phyloP scores from a whole-genome alignment of 371 early-diverging fungal genomes.

The Rhizopus arrhizus region DNA sequence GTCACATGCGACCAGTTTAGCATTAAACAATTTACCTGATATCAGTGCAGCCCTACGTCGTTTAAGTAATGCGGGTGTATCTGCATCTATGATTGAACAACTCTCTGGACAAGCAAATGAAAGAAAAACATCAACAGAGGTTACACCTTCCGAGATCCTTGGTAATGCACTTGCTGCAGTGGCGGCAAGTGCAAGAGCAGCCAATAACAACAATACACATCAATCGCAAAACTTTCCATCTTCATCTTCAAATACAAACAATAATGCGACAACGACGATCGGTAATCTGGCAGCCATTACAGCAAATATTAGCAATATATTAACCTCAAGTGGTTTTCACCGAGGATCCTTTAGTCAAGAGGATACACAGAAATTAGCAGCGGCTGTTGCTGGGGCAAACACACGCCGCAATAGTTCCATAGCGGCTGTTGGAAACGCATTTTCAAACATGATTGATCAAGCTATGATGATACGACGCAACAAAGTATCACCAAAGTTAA shows the following conservation, averaged over 20 bases:
- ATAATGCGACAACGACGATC: constrained; percentile 32
- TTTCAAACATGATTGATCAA: constrained; percentile 19
- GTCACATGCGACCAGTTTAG: not conserved
- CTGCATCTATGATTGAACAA: constrained; percentile 28
- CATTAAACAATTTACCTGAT: constrained; percentile 25
- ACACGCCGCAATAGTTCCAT: constrained; percentile 25
- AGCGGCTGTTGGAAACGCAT: constrained; percentile 16
- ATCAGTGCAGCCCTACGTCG: constrained; percentile 35
- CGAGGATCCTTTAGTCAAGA: constrained; percentile 28
- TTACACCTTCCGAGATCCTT: constrained; percentile 30
- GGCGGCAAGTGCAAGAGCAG: constrained; percentile 29
- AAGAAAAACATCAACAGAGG: constrained; percentile 18
- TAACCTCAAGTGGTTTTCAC: constrained; percentile 28
- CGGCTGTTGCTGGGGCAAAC: constrained; percentile 18
- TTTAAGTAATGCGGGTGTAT: constrained; percentile 19
- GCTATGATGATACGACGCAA: constrained; percentile 10
- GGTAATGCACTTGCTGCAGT: constrained; percentile 47
- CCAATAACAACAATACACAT: constrained; percentile 15
- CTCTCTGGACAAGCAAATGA: constrained; percentile 11
- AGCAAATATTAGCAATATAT: constrained; percentile 36
- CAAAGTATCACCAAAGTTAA: constrained; percentile 35
- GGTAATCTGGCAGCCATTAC: constrained; percentile 44
- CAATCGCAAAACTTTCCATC: constrained; percentile 1
- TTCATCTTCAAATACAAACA: constrained; percentile 14
- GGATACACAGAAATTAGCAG: constrained; percentile 33